Evolutionary conservation across 2,329 filamentous ascomycete species (phyloP).

Genomic region (Paradendryphiella salina): DNA sequence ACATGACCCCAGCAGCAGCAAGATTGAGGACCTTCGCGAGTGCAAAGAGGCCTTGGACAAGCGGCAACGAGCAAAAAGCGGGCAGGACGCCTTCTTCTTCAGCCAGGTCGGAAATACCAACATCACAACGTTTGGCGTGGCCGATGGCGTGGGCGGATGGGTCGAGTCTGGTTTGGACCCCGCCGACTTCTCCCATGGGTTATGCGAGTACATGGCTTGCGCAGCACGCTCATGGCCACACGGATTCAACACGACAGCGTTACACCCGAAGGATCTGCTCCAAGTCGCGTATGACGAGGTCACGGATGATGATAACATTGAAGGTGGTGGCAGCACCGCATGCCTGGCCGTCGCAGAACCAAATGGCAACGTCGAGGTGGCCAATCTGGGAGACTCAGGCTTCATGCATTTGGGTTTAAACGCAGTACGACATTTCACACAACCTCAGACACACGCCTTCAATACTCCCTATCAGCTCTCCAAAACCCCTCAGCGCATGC

Average conservation of each 20-base stretch:
- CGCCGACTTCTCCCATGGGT: conserved; percentile 89
- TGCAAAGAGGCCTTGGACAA: conserved; percentile 53
- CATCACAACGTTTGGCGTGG: conserved; percentile 81
- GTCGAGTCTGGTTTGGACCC: conserved; percentile 89
- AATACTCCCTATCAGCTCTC: conserved; percentile 97
- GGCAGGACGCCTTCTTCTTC: conserved; percentile 96
- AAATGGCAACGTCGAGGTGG: conserved; percentile 78
- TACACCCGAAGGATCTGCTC: conserved; percentile 72
- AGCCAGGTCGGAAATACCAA: conserved; percentile 71
- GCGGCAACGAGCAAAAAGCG: conserved; percentile 71
- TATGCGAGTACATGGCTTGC: conserved; percentile 91
- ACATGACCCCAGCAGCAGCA: conserved; percentile 33
- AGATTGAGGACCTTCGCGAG: conserved; percentile 29
- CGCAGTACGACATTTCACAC: conserved; percentile 79
- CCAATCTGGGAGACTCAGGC: conserved; percentile 94
- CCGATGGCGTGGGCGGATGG: conserved; percentile 96
- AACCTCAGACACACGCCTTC: conserved; percentile 92
- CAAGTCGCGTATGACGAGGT: conserved; percentile 83
- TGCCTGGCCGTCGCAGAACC: conserved; percentile 78
- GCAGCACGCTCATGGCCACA: conserved; percentile 64
- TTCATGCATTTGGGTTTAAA: conserved; percentile 86
- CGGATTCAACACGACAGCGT: conserved; percentile 44
- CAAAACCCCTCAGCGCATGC: conserved; percentile 78
- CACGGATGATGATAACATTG: conserved; percentile 70
- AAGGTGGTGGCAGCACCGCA: conserved; percentile 87